phyloP scores from a whole-genome alignment of 768 basidiomycete genomes.

The Phanerochaete carnosa region DNA sequence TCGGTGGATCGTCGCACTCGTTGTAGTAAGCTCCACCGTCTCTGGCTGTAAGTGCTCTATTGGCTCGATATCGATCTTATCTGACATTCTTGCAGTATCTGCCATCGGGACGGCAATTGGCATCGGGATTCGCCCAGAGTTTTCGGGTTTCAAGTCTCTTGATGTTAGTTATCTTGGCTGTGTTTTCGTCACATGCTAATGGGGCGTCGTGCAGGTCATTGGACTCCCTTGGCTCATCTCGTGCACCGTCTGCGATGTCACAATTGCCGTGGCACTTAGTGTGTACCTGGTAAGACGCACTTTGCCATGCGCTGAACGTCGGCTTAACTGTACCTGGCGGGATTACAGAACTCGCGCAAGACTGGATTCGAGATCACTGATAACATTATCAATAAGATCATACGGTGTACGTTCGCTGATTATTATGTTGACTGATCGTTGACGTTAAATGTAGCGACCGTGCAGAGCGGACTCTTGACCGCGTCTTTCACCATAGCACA shows the following conservation, averaged over 20 bases:
- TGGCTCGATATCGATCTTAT: not conserved
- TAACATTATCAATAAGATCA: slow-evolving; percentile 9
- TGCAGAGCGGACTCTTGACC: slow-evolving; percentile 10
- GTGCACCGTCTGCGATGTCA: slow-evolving; percentile 1
- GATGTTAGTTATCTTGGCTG: not conserved
- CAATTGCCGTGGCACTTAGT: not conserved
- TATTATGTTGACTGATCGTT: not conserved
- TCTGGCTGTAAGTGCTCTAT: not conserved
- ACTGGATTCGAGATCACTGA: slow-evolving; percentile 12
- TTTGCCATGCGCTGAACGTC: not conserved
- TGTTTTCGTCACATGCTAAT: too few relatives aligned
- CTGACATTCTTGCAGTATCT: not conserved
- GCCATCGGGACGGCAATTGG: slow-evolving; percentile 12
- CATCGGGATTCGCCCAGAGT: slow-evolving; percentile 1
- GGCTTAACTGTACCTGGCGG: not conserved
- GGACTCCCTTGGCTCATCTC: slow-evolving; percentile 1
- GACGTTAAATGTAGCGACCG: not conserved
- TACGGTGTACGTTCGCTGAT: slow-evolving; percentile 1
- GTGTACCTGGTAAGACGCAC: not conserved
- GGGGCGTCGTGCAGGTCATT: not conserved
- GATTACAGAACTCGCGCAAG: slow-evolving; percentile 11
- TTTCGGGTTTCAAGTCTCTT: slow-evolving; percentile 1
- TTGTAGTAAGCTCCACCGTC: slow-evolving; percentile 1
- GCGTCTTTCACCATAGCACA: slow-evolving; percentile 5
- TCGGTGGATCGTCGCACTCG: slow-evolving; percentile 3